These are phyloP conservation scores for Pythium vanterpoolii DNA, from an alignment of 352 stramenopile species.

Conservation along the genomic window DNA sequence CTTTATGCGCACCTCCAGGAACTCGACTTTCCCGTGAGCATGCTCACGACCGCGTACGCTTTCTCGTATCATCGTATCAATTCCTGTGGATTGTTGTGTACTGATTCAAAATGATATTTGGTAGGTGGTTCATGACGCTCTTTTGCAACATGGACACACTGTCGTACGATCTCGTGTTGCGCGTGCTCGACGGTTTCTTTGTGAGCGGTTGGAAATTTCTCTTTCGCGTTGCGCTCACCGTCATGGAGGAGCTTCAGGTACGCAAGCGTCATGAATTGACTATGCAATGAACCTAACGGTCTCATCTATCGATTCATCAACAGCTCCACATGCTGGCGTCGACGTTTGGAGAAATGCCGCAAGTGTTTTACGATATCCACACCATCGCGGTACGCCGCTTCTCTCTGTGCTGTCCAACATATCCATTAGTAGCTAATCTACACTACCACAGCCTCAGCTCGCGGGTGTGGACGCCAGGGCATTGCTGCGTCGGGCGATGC, in stretches of 20 bases:
- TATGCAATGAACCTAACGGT: background rate
- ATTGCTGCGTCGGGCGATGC: slow-evolving; percentile 23
- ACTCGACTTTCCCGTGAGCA: slow-evolving; percentile 70
- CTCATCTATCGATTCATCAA: background rate
- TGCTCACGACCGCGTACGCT: slow-evolving; percentile 58
- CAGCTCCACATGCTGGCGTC: slow-evolving; percentile 55
- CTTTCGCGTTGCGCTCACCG: slow-evolving; percentile 57
- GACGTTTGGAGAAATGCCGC: slow-evolving; percentile 67
- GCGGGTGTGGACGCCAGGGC: slow-evolving; percentile 11
- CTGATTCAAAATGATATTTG: background rate
- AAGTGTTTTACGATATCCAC: slow-evolving; percentile 73
- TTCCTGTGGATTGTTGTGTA: background rate
- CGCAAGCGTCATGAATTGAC: background rate
- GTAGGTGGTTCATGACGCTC: slow-evolving; percentile 81
- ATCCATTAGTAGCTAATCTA: background rate
- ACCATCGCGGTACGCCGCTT: slow-evolving; percentile 36
- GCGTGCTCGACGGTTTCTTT: slow-evolving; percentile 64
- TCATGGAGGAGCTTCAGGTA: slow-evolving; percentile 55
- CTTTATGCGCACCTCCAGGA: slow-evolving; percentile 41
- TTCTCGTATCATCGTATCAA: background rate
- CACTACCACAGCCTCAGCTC: slow-evolving; percentile 28
- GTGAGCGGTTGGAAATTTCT: slow-evolving; percentile 71
- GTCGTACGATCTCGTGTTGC: slow-evolving; percentile 52
- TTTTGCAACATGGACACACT: slow-evolving; percentile 76
- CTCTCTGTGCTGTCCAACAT: background rate